These are phyloP conservation scores for Ogataea corticis DNA, from an alignment of 805 yeast genomes.

Conservation along the genomic window DNA sequence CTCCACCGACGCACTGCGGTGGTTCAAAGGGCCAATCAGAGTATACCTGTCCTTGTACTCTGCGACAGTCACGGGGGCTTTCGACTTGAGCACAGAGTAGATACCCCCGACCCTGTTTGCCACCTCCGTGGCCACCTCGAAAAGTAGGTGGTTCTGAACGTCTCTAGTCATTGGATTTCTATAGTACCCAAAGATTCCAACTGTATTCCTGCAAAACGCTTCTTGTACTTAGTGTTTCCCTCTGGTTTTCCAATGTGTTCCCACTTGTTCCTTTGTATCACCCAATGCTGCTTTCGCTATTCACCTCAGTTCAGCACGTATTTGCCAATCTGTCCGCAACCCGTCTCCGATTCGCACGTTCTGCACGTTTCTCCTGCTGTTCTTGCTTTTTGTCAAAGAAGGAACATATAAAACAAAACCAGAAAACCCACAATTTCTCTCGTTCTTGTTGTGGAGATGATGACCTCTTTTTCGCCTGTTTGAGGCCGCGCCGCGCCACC, in stretches of 20 bases:
- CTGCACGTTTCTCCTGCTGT: background rate
- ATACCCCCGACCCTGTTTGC: conserved; percentile 98
- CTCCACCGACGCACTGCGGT: conserved; percentile 71
- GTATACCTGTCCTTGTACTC: conserved; percentile 88
- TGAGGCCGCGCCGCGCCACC: background rate
- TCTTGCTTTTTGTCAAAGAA: background rate
- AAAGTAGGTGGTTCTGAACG: conserved; percentile 80
- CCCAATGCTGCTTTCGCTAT: background rate
- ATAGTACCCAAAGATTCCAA: background rate
- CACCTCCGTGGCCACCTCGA: conserved; percentile 96
- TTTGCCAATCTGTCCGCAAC: too few relatives aligned
- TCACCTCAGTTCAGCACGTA: background rate
- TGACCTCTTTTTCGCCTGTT: conserved; percentile 1
- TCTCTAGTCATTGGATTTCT: conserved; percentile 64
- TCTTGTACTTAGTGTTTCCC: background rate
- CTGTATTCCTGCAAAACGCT: too few relatives aligned
- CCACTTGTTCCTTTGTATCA: background rate
- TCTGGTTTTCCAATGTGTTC: background rate
- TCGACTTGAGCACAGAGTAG: conserved; percentile 92
- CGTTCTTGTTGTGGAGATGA: conserved; percentile 1
- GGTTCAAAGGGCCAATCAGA: conserved; percentile 82
- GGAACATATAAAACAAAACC: conserved; percentile 3
- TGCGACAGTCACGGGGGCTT: conserved; percentile 94
- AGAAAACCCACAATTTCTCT: background rate
- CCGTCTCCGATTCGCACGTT: too few relatives aligned